phyloP scores from a whole-genome alignment of 2,329 filamentous ascomycete genomes.

The Rhynchosporium graminicola region DNA sequence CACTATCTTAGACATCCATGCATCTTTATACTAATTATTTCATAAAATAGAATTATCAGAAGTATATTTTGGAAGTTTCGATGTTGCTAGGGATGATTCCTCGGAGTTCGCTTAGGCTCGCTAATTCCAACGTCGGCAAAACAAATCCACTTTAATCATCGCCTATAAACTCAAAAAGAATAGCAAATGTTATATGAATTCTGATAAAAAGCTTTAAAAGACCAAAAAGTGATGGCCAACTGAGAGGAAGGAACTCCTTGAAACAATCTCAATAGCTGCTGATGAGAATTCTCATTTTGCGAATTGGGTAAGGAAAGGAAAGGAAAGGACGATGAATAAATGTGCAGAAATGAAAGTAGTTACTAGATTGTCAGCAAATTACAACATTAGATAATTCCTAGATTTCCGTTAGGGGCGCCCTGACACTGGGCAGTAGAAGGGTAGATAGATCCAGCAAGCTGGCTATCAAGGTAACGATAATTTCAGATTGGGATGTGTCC shows the following conservation, averaged over 20 bases:
- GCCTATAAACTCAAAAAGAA: background rate
- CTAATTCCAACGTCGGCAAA: background rate
- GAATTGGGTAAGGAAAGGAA: background rate
- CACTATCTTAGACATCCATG: too few relatives aligned
- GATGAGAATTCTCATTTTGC: background rate
- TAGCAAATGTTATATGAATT: too few relatives aligned
- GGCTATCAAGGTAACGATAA: too few relatives aligned
- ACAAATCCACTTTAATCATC: background rate
- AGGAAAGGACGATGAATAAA: background rate
- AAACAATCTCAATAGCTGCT: background rate
- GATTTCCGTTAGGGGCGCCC: background rate
- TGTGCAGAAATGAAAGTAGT: background rate
- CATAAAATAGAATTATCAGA: too few relatives aligned
- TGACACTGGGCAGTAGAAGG: background rate
- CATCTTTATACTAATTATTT: too few relatives aligned
- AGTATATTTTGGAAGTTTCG: background rate
- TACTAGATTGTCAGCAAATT: background rate
- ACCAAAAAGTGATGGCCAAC: too few relatives aligned
- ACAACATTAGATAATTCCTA: background rate
- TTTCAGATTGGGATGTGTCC: too few relatives aligned
- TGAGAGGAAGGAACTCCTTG: constrained; percentile 4
- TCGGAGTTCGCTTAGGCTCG: background rate
- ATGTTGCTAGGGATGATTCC: background rate
- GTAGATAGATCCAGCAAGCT: too few relatives aligned
- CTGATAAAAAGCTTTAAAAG: too few relatives aligned